phyloP scores from a whole-genome alignment of 208 protist genomes.

The Trypanosoma caninum region DNA sequence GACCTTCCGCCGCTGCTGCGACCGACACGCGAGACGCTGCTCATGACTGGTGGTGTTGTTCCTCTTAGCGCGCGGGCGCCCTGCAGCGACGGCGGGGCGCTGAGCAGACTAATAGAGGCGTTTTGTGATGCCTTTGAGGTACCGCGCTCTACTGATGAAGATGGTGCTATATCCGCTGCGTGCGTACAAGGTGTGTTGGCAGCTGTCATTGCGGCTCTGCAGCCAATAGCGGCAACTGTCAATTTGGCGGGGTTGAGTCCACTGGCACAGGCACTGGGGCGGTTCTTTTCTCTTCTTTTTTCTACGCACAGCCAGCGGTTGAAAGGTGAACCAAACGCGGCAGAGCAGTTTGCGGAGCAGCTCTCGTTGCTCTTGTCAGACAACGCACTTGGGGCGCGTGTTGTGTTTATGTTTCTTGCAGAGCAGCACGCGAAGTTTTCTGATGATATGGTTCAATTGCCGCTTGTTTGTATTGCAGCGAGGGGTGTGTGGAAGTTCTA shows the following conservation, averaged over 20 bases:
- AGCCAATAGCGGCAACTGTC: conserved; percentile 25
- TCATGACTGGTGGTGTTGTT: conserved; percentile 77
- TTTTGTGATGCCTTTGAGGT: conserved; percentile 23
- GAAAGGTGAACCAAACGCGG: not conserved
- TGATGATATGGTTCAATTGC: conserved; percentile 22
- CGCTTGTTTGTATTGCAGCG: conserved; percentile 18
- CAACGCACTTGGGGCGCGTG: conserved; percentile 24
- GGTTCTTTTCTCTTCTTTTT: conserved; percentile 17
- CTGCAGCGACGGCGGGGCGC: conserved; percentile 36
- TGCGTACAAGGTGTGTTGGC: conserved; percentile 20
- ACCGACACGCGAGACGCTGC: conserved; percentile 62
- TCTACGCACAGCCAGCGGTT: not conserved
- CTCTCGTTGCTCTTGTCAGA: conserved; percentile 16
- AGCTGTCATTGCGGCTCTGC: conserved; percentile 25
- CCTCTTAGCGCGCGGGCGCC: conserved; percentile 70
- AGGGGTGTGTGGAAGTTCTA: conserved; percentile 10
- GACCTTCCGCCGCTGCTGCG: conserved; percentile 18
- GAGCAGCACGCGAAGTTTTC: conserved; percentile 7
- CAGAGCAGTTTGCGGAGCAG: conserved; percentile 6
- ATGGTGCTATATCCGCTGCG: not conserved
- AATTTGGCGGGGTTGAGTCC: conserved; percentile 27
- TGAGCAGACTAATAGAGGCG: conserved; percentile 36
- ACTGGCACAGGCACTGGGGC: not conserved
- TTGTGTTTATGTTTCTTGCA: conserved; percentile 13
- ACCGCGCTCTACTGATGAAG: not conserved